Base-by-base conservation (phyloP, 176 grass and related monocot species). In the Rhipidocladum racemiflorum region DNA sequence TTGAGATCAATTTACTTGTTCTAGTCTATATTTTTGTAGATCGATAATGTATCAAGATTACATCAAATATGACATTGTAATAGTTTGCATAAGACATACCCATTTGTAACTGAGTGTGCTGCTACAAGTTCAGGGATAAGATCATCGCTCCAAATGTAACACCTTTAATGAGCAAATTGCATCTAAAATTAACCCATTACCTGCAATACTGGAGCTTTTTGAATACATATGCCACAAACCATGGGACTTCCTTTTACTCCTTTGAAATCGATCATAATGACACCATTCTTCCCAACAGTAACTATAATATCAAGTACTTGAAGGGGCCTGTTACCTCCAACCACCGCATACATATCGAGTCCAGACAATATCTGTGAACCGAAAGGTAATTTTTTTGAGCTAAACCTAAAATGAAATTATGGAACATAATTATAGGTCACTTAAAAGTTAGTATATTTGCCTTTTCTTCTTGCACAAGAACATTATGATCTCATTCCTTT, bases 401-500 rank as follows among this genome's bases (percentile, higher is more conserved):
- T 46, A 25, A 23, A 30, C 28, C 17, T 63, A 28, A 55, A 91
- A 30, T 68, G 28, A 72, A 65, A 85, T 16, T 13, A 59, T 46
- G 23, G 3, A 40, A 42, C 7, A 20, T 65, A 78, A 20, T 38
- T 25, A 68, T 1, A 1, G n/a, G 48, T 50, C 23, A 32, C 6
- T 17, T 5, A 61, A 8, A 64, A 81, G 45, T 75, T 9, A 64
- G 71, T 59, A 69, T 44, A 32, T 72, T 93, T 93, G 81, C 96
- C 92, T 93, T 93, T 42, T 98, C 96, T 46, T 93, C 89, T 81
- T 98, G 96, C n/a, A 95, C 76, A 32, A 90, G 88, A 36, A 98
- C 89, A 90, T 98, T 82, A 98, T 20, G 87, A 46, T n/a, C 92
- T 86, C 45, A 98, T 93, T 80, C 96, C 96, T 90, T 91, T 95